Evolutionary conservation across 495 filamentous ascomycete species (phyloP).

Genomic region (Aspergillus steynii): DNA sequence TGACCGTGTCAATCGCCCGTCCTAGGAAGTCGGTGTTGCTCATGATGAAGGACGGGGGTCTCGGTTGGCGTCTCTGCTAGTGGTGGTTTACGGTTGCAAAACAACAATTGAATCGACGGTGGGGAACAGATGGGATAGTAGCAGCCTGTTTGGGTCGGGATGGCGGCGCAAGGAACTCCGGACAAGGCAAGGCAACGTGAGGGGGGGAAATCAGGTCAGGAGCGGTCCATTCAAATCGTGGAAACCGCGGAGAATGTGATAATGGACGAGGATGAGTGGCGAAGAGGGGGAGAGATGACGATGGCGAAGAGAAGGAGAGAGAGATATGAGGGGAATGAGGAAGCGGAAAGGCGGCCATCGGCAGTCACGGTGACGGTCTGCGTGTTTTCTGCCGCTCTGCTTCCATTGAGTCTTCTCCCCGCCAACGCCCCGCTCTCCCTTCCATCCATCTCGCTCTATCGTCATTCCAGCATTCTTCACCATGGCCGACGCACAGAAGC

Average conservation of each 20-base stretch:
- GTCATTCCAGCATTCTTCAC: slow-evolving; percentile 13
- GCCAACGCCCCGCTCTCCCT: slow-evolving; percentile 9
- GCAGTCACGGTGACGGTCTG: slow-evolving; percentile 6
- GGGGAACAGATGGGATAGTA: slow-evolving; percentile 1
- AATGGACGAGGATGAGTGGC: neutral
- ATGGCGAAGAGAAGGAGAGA: neutral
- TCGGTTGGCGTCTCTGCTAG: neutral
- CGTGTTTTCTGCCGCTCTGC: slow-evolving; percentile 20
- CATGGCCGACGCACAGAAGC: slow-evolving; percentile 59
- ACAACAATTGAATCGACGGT: neutral
- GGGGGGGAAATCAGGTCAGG: neutral
- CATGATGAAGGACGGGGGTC: slow-evolving; percentile 55
- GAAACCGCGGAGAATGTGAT: neutral
- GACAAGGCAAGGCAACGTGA: neutral
- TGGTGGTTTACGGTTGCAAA: neutral
- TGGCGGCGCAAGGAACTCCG: neutral
- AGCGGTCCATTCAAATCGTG: neutral
- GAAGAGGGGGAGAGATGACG: neutral
- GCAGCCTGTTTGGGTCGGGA: neutral
- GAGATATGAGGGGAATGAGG: slow-evolving; percentile 12
- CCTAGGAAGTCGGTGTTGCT: slow-evolving; percentile 96
- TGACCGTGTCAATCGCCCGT: slow-evolving; percentile 91
- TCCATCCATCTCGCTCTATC: slow-evolving; percentile 5
- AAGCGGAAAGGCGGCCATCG: slow-evolving; percentile 12
- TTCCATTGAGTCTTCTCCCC: slow-evolving; percentile 20